Evolutionary conservation across 1,284 basidiomycete genomes (phyloP).

Genomic region (Apiotrichum gracile): DNA sequence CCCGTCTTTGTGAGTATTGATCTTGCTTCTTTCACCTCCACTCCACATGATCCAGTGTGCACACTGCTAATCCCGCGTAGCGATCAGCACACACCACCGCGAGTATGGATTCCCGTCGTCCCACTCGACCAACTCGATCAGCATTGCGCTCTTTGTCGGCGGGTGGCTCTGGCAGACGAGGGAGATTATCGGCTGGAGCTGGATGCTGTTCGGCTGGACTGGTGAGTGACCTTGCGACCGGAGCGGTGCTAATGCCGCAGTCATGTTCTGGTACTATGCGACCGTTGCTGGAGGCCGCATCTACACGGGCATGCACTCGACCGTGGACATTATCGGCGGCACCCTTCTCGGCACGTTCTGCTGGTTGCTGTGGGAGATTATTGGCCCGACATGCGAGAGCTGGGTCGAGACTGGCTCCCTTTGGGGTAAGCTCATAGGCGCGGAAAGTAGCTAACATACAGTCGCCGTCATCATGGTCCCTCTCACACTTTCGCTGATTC

Average conservation of each 20-base stretch:
- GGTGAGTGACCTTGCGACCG: conserved; percentile 17
- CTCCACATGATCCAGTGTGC: neutral
- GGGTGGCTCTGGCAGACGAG: conserved; percentile 30
- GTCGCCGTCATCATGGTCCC: conserved; percentile 67
- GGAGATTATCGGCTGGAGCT: conserved; percentile 11
- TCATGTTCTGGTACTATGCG: conserved; percentile 60
- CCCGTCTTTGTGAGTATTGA: conserved; percentile 55
- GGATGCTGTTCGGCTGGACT: conserved; percentile 18
- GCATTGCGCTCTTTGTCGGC: conserved; percentile 70
- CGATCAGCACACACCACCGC: conserved; percentile 70
- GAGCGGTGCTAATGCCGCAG: conserved; percentile 8
- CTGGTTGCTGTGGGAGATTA: conserved; percentile 56
- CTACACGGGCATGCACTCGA: conserved; percentile 85
- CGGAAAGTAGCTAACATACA: conserved; percentile 17
- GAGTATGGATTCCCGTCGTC: conserved; percentile 80
- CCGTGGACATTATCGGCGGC: conserved; percentile 65
- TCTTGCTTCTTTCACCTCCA: neutral
- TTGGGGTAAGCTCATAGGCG: conserved; percentile 47
- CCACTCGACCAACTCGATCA: conserved; percentile 85
- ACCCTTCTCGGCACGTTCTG: conserved; percentile 60
- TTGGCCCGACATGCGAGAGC: conserved; percentile 37
- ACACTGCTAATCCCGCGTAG: conserved; percentile 47
- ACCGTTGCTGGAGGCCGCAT: conserved; percentile 83
- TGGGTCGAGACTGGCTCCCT: conserved; percentile 55
- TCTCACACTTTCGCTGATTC: conserved; percentile 64